phyloP scores from a whole-genome alignment of 768 basidiomycete genomes.

The Naganishia onofrii region DNA sequence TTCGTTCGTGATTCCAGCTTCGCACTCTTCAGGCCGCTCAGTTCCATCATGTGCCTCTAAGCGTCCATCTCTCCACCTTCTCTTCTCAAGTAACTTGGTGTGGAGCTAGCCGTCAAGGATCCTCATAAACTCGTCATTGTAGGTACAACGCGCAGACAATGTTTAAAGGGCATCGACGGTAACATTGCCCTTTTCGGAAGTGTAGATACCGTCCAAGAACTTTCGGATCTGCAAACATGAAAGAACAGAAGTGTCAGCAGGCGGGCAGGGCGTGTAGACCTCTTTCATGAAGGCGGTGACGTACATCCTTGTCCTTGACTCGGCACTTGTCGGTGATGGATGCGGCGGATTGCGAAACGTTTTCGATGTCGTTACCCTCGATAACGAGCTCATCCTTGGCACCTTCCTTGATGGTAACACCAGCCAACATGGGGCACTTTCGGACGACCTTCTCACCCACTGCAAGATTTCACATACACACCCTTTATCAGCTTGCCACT shows the following conservation, averaged over 20 bases:
- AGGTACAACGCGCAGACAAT: conserved; percentile 22
- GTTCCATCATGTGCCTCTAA: too few species aligned
- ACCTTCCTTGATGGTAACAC: conserved; percentile 56
- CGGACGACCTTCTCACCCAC: conserved; percentile 73
- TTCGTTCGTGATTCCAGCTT: too few species aligned
- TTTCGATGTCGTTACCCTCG: conserved; percentile 92
- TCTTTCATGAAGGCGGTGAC: not conserved
- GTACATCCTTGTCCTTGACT: conserved; percentile 86
- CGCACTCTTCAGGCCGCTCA: too few species aligned
- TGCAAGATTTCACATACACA: conserved; percentile 22
- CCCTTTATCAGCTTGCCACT: not conserved
- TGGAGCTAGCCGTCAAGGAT: conserved; percentile 27
- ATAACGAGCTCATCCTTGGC: conserved; percentile 63
- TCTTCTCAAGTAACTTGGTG: not conserved
- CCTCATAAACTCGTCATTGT: conserved; percentile 27
- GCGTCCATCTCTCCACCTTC: not conserved
- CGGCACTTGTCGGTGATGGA: conserved; percentile 94
- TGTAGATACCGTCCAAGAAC: conserved; percentile 64
- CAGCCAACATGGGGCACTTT: conserved; percentile 84
- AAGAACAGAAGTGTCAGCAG: not conserved
- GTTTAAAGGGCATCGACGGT: conserved; percentile 38
- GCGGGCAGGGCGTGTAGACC: not conserved
- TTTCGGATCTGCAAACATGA: conserved; percentile 74
- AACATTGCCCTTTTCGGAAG: conserved; percentile 49
- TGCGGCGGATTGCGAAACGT: conserved; percentile 96